Evolutionary conservation across 208 protist genomes (phyloP).

Genomic region (Leishmania martiniquensis): DNA sequence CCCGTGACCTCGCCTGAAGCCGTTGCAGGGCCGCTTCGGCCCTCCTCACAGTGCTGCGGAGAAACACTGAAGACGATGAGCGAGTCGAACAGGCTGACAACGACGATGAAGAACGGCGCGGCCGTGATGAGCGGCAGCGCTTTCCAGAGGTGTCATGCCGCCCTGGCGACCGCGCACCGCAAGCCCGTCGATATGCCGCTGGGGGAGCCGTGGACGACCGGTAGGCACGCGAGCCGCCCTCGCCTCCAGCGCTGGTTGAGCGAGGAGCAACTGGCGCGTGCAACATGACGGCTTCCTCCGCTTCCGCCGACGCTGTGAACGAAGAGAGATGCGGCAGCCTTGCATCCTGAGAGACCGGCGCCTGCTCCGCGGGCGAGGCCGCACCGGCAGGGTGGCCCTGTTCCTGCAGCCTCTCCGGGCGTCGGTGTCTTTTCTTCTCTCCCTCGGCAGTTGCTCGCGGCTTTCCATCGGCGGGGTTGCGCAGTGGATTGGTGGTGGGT

Average conservation of each 20-base stretch:
- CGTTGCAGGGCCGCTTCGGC: conserved; percentile 13
- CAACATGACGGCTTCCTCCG: background rate
- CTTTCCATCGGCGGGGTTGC: background rate
- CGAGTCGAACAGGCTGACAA: background rate
- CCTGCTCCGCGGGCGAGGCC: background rate
- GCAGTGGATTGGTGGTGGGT: background rate
- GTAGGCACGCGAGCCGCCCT: background rate
- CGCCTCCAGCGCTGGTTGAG: background rate
- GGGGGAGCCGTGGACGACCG: background rate
- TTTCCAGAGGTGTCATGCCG: background rate
- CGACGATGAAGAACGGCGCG: background rate
- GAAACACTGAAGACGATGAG: conserved; percentile 6
- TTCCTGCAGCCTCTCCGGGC: background rate
- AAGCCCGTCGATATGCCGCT: background rate
- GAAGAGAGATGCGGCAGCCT: background rate
- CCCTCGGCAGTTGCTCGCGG: background rate
- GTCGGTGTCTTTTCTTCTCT: background rate
- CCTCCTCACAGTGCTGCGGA: conserved; percentile 14
- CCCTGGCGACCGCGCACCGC: background rate
- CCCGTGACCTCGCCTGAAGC: background rate
- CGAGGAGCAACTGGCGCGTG: background rate
- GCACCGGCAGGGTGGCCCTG: background rate
- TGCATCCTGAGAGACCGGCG: background rate
- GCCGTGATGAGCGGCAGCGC: background rate
- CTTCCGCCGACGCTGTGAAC: background rate